phyloP scores from a whole-genome alignment of 129 eudicot species.

The Gnaphalium uliginosum region DNA sequence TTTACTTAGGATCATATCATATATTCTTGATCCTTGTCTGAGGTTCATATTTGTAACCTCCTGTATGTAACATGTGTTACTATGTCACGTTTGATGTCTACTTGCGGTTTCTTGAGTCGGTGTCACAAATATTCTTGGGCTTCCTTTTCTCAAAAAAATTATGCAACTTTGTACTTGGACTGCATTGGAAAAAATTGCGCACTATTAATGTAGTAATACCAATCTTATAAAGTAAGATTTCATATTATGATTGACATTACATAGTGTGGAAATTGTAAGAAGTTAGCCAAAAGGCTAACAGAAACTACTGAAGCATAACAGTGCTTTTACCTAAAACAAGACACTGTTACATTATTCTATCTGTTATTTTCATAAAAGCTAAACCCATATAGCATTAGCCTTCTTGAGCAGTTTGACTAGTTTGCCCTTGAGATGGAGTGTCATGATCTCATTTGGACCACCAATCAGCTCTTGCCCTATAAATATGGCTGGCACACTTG shows the following conservation, averaged over 20 bases:
- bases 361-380: constrained; percentile 3
- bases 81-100: constrained; percentile 2
- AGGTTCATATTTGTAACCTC: background rate
- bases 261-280: constrained; percentile 5
- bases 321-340: constrained; percentile 19
- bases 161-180: background rate
- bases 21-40: background rate
- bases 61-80: background rate
- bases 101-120: background rate
- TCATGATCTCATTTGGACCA: constrained; percentile 49
- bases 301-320: constrained; percentile 22
- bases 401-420: constrained; percentile 59
- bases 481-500: constrained; percentile 51
- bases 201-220: background rate
- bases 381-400: constrained; percentile 49
- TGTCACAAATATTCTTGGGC: constrained; percentile 5
- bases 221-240: background rate
- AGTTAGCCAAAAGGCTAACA: constrained; percentile 24
- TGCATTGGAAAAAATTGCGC: constrained; percentile 4
- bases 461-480: constrained; percentile 48
- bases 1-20: constrained; percentile 24
- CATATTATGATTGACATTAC: constrained; percentile 21
- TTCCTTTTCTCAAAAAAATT: background rate
- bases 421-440: constrained; percentile 44
- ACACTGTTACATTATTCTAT: constrained; percentile 12